Percentiles rank a stretch among this genome's conserved stretches.
phyloP scores from a whole-genome alignment of 2,329 filamentous ascomycete species.

The Blumeria graminis region DNA sequence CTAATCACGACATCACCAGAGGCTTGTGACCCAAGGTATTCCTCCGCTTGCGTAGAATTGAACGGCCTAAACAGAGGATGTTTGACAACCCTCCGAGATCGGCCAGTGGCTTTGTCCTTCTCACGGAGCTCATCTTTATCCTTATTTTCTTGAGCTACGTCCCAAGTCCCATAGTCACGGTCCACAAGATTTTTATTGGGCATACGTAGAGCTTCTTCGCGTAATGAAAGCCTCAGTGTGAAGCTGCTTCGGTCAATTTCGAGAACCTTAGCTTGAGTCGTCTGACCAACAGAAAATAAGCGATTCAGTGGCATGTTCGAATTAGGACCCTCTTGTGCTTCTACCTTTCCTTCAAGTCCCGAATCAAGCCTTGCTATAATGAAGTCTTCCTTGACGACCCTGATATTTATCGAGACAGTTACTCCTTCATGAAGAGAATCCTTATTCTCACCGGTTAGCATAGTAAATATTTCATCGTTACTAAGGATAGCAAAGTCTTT shows the following conservation, averaged over 20 bases:
- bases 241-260: constrained; percentile 76
- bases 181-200: constrained; percentile 48
- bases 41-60: constrained; percentile 77
- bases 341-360: constrained; percentile 73
- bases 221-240: constrained; percentile 57
- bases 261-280: constrained; percentile 65
- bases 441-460: constrained; percentile 82
- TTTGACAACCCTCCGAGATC: constrained; percentile 86
- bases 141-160: constrained; percentile 53
- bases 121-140: constrained; percentile 68
- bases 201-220: constrained; percentile 55
- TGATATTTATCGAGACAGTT: constrained; percentile 76
- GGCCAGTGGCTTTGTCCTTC: constrained; percentile 64
- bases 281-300: constrained; percentile 57
- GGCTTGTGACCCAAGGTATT: constrained; percentile 69
- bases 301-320: constrained; percentile 45
- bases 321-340: constrained; percentile 58
- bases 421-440: constrained; percentile 70
- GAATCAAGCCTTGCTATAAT: constrained; percentile 86
- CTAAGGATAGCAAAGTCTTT: constrained; percentile 48
- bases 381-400: constrained; percentile 74
- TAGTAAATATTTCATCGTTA: constrained; percentile 71
- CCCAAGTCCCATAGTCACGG: constrained; percentile 63
- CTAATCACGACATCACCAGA: constrained; percentile 84
- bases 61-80: constrained; percentile 89